These are phyloP conservation scores for Pyrenula massariospora DNA, from an alignment of 495 filamentous ascomycete genomes.

Conservation along the genomic window DNA sequence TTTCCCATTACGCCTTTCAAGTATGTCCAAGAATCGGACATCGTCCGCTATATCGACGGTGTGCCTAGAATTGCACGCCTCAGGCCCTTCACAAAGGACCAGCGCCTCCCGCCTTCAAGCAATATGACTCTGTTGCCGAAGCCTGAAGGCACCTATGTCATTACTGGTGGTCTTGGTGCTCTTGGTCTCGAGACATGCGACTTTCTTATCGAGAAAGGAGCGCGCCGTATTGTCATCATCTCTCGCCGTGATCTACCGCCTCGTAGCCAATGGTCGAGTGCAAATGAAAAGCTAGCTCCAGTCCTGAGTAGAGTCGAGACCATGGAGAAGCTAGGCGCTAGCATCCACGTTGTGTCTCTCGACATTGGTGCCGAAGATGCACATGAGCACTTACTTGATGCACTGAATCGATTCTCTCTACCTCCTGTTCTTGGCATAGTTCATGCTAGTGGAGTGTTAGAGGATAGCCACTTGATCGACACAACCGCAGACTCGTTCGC, in stretches of 20 bases:
- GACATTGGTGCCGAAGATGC: constrained; percentile 14
- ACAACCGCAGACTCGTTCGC: constrained; percentile 21
- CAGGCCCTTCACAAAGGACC: constrained; percentile 13
- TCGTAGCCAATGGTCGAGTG: constrained; percentile 11
- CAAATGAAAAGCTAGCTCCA: not conserved
- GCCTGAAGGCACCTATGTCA: constrained; percentile 31
- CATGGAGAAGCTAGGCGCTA: constrained; percentile 18
- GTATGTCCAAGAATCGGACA: constrained; percentile 25
- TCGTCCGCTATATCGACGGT: constrained; percentile 32
- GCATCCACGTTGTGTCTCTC: constrained; percentile 12
- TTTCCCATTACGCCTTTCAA: constrained; percentile 20
- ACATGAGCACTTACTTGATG: constrained; percentile 3
- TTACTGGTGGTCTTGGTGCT: constrained; percentile 32
- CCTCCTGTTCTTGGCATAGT: constrained; percentile 31
- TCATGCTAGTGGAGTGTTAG: constrained; percentile 32
- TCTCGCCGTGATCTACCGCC: constrained; percentile 23
- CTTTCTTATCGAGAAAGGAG: constrained; percentile 26
- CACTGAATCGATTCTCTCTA: constrained; percentile 14
- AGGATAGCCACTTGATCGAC: constrained; percentile 23
- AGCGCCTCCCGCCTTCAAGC: not conserved
- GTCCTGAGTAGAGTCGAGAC: constrained; percentile 10
- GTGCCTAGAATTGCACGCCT: constrained; percentile 22
- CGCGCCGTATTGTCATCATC: constrained; percentile 26
- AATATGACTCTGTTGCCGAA: constrained; percentile 10
- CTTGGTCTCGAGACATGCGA: constrained; percentile 25